Conservation (phyloP, 805 yeast species). For the Yarrowia osloensis region DNA sequence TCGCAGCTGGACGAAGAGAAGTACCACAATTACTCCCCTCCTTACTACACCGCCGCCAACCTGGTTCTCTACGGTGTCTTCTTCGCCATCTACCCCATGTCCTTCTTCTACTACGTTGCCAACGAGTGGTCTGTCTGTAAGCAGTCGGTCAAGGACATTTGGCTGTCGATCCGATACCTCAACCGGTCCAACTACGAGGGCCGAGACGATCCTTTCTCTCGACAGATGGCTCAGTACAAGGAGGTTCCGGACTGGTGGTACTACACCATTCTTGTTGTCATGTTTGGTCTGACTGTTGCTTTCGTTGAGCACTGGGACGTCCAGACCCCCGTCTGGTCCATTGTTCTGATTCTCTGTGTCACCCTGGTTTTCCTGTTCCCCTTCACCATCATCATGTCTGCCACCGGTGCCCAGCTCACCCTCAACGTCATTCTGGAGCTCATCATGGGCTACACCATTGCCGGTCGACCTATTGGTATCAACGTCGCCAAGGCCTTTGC, state of each 20-base stretch:
- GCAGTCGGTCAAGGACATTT: conserved; percentile 25
- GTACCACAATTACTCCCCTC: conserved; percentile 56
- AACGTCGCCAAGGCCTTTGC: conserved; percentile 53
- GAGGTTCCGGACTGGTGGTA: conserved; percentile 61
- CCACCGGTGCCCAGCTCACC: conserved; percentile 59
- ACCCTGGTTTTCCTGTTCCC: conserved; percentile 61
- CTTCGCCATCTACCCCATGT: conserved; percentile 55
- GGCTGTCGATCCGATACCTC: conserved; percentile 21
- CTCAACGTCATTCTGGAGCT: conserved; percentile 64
- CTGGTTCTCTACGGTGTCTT: conserved; percentile 55
- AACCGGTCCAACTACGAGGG: conserved; percentile 44
- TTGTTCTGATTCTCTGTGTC: conserved; percentile 58
- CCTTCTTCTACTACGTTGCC: conserved; percentile 51
- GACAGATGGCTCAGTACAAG: conserved; percentile 51
- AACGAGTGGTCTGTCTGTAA: conserved; percentile 47
- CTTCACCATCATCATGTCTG: conserved; percentile 58
- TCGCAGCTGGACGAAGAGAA: conserved; percentile 48
- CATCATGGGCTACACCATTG: conserved; percentile 65
- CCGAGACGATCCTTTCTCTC: conserved; percentile 50
- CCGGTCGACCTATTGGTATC: conserved; percentile 59
- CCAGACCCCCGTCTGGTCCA: conserved; percentile 53
- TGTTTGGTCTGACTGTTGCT: conserved; percentile 50
- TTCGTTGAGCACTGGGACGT: conserved; percentile 42
- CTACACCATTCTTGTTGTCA: conserved; percentile 46
- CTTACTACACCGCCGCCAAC: conserved; percentile 59